A percentile compares a stretch with the other conserved stretches of the same genome.
Evolutionary conservation across 2,329 filamentous ascomycete species (phyloP).

Genomic region (Chaetomiaceae sp.): DNA sequence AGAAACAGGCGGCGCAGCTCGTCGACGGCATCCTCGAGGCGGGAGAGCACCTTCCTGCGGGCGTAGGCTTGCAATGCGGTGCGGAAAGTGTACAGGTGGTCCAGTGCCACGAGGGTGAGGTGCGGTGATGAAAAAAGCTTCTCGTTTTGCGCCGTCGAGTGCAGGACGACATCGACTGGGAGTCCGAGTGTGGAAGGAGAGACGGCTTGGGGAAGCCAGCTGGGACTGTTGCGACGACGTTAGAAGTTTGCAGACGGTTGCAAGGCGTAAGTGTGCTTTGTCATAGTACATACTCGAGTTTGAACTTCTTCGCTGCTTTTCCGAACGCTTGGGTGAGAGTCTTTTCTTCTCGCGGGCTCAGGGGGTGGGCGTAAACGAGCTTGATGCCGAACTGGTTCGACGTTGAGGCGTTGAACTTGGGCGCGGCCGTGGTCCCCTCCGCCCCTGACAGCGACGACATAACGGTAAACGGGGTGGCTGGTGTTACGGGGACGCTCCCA

Average conservation of each 20-base stretch:
- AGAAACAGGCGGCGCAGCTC: conserved; percentile 57
- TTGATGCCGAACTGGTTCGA: conserved; percentile 44
- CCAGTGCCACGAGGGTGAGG: conserved; percentile 55
- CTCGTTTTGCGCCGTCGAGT: conserved; percentile 56
- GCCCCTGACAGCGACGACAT: conserved; percentile 32
- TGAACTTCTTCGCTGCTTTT: conserved; percentile 49
- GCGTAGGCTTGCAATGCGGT: conserved; percentile 54
- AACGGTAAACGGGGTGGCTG: conserved; percentile 36
- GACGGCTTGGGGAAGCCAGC: conserved; percentile 42
- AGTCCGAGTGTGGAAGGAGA: conserved; percentile 42
- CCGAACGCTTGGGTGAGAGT: conserved; percentile 44
- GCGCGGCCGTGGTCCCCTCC: conserved; percentile 22
- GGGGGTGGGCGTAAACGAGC: conserved; percentile 44
- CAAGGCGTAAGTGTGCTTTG: no score
- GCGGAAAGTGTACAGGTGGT: conserved; percentile 62
- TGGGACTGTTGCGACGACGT: conserved; percentile 29
- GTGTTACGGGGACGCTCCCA: conserved; percentile 43
- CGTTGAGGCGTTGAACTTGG: conserved; percentile 27
- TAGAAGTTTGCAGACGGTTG: no score
- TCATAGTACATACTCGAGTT: conserved; percentile 36
- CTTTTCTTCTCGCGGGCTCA: conserved; percentile 45
- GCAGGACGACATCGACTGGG: conserved; percentile 48
- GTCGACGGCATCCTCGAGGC: conserved; percentile 58
- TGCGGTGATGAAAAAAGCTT: conserved; percentile 56
- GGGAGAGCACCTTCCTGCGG: conserved; percentile 38